Conservation (phyloP, 805 yeast genomes). For the Wickerhamiella siamensis region DNA sequence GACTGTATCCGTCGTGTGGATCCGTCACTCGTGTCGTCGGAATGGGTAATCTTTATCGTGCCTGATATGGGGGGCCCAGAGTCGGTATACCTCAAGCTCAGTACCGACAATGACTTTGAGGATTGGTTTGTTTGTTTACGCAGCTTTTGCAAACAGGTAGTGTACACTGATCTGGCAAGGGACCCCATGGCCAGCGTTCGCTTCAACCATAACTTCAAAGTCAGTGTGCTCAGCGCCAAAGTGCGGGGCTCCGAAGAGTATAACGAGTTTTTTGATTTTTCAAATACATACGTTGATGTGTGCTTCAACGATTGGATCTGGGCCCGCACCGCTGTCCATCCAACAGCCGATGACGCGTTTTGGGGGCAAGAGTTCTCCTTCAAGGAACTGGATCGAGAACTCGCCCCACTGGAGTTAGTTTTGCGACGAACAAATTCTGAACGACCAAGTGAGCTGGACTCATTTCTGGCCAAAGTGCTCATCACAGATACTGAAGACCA, state of each 20-base stretch:
- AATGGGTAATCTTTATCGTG: slow-evolving; percentile 11
- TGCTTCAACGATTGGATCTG: slow-evolving; percentile 59
- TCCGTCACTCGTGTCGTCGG: slow-evolving; percentile 12
- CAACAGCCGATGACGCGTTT: slow-evolving; percentile 44
- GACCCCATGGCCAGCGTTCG: slow-evolving; percentile 13
- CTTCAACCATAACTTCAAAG: slow-evolving; percentile 3
- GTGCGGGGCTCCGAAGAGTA: neutral
- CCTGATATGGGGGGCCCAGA: slow-evolving; percentile 18
- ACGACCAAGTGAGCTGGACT: slow-evolving; percentile 6
- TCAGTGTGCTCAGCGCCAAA: slow-evolving; percentile 3
- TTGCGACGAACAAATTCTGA: slow-evolving; percentile 10
- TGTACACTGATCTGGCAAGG: slow-evolving; percentile 15
- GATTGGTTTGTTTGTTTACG: slow-evolving; percentile 23
- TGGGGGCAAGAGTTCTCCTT: slow-evolving; percentile 69
- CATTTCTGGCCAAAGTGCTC: slow-evolving; percentile 11
- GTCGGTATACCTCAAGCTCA: slow-evolving; percentile 17
- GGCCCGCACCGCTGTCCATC: slow-evolving; percentile 57
- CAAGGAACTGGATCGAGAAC: slow-evolving; percentile 37
- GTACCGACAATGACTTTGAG: slow-evolving; percentile 18
- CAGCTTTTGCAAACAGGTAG: slow-evolving; percentile 17
- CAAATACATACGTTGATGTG: slow-evolving; percentile 49
- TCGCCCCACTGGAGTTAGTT: slow-evolving; percentile 26
- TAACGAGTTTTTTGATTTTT: slow-evolving; percentile 5
- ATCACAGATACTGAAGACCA: slow-evolving; percentile 9
- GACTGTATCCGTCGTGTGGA: slow-evolving; percentile 12